Evolutionary conservation across 768 basidiomycete genomes (phyloP).

Genomic region (Plicaturopsis crispa): DNA sequence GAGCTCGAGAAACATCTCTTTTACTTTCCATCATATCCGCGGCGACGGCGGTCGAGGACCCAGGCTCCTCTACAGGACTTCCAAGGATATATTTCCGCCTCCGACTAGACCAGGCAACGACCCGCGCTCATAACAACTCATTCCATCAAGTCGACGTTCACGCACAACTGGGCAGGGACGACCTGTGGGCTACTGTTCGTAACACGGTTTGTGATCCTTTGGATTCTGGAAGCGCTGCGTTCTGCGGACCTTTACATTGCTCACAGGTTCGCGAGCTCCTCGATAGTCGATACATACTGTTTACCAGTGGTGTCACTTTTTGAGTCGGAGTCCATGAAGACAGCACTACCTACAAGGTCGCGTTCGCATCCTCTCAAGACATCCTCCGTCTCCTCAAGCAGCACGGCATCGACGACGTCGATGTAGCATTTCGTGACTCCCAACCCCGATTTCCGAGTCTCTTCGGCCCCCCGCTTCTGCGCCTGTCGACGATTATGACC

Average conservation of each 20-base stretch:
- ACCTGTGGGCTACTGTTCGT: slow-evolving; percentile 24
- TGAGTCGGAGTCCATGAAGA: slow-evolving; percentile 32
- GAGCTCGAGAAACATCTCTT: slow-evolving; percentile 23
- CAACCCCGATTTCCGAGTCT: slow-evolving; percentile 11
- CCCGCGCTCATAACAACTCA: slow-evolving; percentile 20
- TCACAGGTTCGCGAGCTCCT: slow-evolving; percentile 23
- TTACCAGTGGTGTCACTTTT: slow-evolving; percentile 26
- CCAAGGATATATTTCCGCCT: slow-evolving; percentile 19
- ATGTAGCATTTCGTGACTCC: slow-evolving; percentile 29
- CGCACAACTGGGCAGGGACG: slow-evolving; percentile 20
- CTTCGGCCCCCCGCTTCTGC: slow-evolving; percentile 25
- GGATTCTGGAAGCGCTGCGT: slow-evolving; percentile 20
- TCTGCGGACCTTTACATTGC: slow-evolving; percentile 22
- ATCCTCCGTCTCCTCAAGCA: slow-evolving; percentile 24
- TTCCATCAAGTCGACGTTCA: slow-evolving; percentile 19
- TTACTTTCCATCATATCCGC: too few species aligned
- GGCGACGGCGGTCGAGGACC: slow-evolving; percentile 26
- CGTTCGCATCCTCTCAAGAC: slow-evolving; percentile 20
- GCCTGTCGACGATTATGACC: slow-evolving; percentile 19
- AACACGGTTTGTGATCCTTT: slow-evolving; percentile 24
- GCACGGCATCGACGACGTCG: slow-evolving; percentile 23
- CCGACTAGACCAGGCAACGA: slow-evolving; percentile 23
- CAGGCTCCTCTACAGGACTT: slow-evolving; percentile 28
- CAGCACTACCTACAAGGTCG: slow-evolving; percentile 19
- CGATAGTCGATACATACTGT: slow-evolving; percentile 14